Base-by-base conservation (phyloP, 805 yeast genomes). In the Kuraishia piskuri region DNA sequence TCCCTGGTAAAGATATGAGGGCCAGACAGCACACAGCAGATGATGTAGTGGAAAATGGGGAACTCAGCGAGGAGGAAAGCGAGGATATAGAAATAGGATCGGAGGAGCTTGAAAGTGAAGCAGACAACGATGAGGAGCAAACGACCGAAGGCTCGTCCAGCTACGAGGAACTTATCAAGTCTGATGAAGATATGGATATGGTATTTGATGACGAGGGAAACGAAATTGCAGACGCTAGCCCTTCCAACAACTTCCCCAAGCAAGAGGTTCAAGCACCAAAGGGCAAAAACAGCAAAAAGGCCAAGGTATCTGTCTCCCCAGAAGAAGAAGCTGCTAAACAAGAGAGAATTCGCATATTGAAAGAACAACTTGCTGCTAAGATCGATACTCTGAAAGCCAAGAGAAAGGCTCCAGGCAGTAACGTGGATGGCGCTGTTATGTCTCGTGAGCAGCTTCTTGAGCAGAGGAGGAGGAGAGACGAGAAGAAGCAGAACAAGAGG, bases 321-420 rank as follows among this genome's bases (percentile, higher is more conserved):
- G 82, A 79, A 67, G 81, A 82, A 60, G 68, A 78, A 63, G 66
- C 65, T 56, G 75, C 71, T 54, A 79, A 71, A 53, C 74, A 77
- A 49, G 80, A 77, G 55, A 80, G 83, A 44, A 70, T 90, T 50
- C 79, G 79, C 4, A 86, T 81, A 59, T 76, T 94, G 55, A 82
- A 91, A 63, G 86, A 84, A n/a, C 86, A 86, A 66, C 77, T 94
- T 48, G 84, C 92, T 25, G 79, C 78, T 19, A 88, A 83, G 66
- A 91, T 94, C 58, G 78, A 73, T 54, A 71, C 70, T 8, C 63
- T 94, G 71, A 82, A 84, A 59, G 90, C 84, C 53, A 86, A 81
- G 68, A 83, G 99, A 66, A 91, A 86, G 62, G 99, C 98, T 1
- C 94, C 95, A 0, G 98, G 98, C 1, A 73, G 91, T 1, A 84